These are phyloP conservation scores for Polygonum aviculare DNA, from an alignment of 148 eudicot genomes.

Conservation along the genomic window DNA sequence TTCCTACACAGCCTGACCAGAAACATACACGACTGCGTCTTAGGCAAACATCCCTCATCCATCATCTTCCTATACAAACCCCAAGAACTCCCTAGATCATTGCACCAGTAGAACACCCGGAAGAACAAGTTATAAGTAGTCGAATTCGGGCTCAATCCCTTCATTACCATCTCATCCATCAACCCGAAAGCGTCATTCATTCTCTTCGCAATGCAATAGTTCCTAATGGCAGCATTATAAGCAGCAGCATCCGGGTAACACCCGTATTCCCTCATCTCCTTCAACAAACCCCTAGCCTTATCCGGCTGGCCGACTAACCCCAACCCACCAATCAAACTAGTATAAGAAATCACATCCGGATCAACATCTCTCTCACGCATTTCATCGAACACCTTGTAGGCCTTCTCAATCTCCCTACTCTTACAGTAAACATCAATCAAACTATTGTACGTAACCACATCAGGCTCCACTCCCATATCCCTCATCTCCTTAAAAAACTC, in stretches of 20 bases:
- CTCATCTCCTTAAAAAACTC: conserved; percentile 68
- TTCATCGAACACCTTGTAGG: conserved; percentile 37
- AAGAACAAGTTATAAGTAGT: conserved; percentile 76
- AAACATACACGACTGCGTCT: conserved; percentile 88
- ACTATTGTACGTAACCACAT: conserved; percentile 70
- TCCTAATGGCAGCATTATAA: conserved; percentile 70
- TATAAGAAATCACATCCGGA: conserved; percentile 76
- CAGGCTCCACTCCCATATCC: conserved; percentile 68
- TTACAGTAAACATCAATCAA: conserved; percentile 83
- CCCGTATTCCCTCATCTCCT: conserved; percentile 75
- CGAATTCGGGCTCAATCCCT: conserved; percentile 64
- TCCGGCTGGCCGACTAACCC: conserved; percentile 86
- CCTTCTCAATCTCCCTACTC: conserved; percentile 56
- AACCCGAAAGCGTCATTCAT: conserved; percentile 45
- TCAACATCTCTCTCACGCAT: conserved; percentile 50
- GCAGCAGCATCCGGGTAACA: conserved; percentile 80
- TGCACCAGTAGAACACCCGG: conserved; percentile 68
- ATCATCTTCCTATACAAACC: conserved; percentile 68
- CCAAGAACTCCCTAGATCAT: conserved; percentile 66
- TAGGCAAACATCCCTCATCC: conserved; percentile 57
- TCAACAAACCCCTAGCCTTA: conserved; percentile 63
- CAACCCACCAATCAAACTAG: conserved; percentile 81
- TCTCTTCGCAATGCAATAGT: conserved; percentile 81
- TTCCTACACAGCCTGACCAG: conserved; percentile 55
- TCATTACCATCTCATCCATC: conserved; percentile 60